Conservation (phyloP, 1,284 basidiomycete species). For the Apiotrichum laibachii region DNA sequence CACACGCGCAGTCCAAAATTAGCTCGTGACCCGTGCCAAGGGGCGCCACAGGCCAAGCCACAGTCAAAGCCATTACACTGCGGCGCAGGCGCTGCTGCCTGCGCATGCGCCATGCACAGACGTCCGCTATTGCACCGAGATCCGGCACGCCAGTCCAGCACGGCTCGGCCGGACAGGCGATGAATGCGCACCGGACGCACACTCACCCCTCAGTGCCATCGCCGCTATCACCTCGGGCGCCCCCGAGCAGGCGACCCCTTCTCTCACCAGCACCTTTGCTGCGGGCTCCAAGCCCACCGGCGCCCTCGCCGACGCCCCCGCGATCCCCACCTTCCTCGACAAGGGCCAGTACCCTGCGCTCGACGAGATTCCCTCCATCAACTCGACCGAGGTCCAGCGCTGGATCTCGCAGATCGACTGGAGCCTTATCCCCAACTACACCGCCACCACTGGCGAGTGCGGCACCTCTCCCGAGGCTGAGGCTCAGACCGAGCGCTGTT, state of each 20-base stretch:
- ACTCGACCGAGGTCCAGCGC: slow-evolving; percentile 66
- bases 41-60: no score
- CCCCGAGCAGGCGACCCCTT: slow-evolving; percentile 58
- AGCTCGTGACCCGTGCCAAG: no score
- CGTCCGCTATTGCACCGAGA: no score
- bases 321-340: slow-evolving; percentile 41
- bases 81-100: no score
- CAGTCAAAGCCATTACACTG: no score
- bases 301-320: slow-evolving; percentile 46
- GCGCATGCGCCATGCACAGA: no score
- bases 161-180: no score
- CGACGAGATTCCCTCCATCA: slow-evolving; percentile 64
- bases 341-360: slow-evolving; percentile 62
- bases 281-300: slow-evolving; percentile 41
- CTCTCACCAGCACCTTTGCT: slow-evolving; percentile 51
- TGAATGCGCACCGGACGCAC: no score
- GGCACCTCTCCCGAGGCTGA: slow-evolving; percentile 61
- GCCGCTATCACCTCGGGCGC: slow-evolving; percentile 67
- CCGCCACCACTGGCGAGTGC: slow-evolving; percentile 53
- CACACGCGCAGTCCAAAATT: no score
- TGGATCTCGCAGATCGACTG: slow-evolving; percentile 62
- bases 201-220: slow-evolving; percentile 36
- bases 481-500: slow-evolving; percentile 62
- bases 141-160: no score
- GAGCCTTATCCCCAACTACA: slow-evolving; percentile 38